phyloP scores from a whole-genome alignment of 257 asterid genomes.

The Ligustrum vulgare region DNA sequence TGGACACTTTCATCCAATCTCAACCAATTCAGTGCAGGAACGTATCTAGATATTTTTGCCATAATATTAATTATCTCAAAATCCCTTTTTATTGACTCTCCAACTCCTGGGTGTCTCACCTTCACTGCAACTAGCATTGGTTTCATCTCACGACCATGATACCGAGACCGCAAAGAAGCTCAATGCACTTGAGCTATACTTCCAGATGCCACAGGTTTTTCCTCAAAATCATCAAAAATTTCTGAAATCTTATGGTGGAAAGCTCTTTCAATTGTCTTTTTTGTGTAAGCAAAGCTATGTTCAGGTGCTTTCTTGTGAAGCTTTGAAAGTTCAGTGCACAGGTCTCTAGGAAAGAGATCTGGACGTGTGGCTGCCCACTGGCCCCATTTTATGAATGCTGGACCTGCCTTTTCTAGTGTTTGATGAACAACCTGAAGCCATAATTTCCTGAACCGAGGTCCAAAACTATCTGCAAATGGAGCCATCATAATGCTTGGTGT shows the following conservation, averaged over 20 bases:
- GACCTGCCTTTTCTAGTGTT: constrained; percentile 91
- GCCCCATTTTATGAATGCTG: constrained; percentile 99
- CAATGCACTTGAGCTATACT: constrained; percentile 92
- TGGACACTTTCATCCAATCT: constrained; percentile 84
- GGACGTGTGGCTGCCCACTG: constrained; percentile 99
- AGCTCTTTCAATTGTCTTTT: constrained; percentile 67
- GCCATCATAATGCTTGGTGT: constrained; percentile 86
- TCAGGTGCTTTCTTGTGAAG: constrained; percentile 94
- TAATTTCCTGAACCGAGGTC: constrained; percentile 61
- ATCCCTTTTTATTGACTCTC: constrained; percentile 84
- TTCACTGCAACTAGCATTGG: constrained; percentile 80
- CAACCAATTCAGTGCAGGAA: constrained; percentile 78
- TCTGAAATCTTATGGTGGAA: constrained; percentile 69
- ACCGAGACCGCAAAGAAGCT: constrained; percentile 58
- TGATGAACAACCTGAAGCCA: constrained; percentile 88
- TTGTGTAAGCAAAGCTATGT: constrained; percentile 79
- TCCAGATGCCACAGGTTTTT: constrained; percentile 87
- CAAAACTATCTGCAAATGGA: constrained; percentile 83
- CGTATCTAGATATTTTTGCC: constrained; percentile 60
- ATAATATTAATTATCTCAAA: constrained; percentile 70
- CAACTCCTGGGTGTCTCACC: constrained; percentile 92
- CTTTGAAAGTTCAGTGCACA: constrained; percentile 83
- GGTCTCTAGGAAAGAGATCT: constrained; percentile 81
- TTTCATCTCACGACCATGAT: constrained; percentile 56
- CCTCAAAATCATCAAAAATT: constrained; percentile 79